These are phyloP conservation scores for Curvularia sp. DNA, from an alignment of 2,329 filamentous ascomycete species.

Conservation along the genomic window DNA sequence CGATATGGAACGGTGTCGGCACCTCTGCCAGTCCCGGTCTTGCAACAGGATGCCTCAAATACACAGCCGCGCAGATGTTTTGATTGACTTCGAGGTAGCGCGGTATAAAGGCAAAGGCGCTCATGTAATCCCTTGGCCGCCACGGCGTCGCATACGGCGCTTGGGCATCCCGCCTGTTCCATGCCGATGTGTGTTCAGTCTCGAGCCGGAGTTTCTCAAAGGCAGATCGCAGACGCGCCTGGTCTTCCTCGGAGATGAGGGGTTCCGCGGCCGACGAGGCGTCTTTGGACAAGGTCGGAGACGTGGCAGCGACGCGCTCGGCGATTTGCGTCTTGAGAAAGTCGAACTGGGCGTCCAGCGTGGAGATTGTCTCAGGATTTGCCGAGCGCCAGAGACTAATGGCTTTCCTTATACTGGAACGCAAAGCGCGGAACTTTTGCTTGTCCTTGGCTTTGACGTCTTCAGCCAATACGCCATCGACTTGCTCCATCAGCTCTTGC, in stretches of 20 bases:
- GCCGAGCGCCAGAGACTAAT: conserved; percentile 61
- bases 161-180: conserved; percentile 49
- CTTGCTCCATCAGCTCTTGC: conserved; percentile 54
- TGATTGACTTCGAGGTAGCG: conserved; percentile 97
- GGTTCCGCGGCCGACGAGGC: conserved; percentile 21
- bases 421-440: conserved; percentile 76
- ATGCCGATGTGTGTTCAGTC: conserved; percentile 73
- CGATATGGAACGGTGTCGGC: conserved; percentile 78
- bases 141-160: conserved; percentile 91
- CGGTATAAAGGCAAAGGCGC: conserved; percentile 92
- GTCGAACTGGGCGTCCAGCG: conserved; percentile 55
- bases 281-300: conserved; percentile 5
- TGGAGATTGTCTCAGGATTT: conserved; percentile 56
- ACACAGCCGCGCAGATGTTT: conserved; percentile 93
- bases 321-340: conserved; percentile 49
- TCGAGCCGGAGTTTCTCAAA: conserved; percentile 73
- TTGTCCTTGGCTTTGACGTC: conserved; percentile 74
- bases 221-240: conserved; percentile 62
- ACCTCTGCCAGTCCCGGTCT: conserved; percentile 75
- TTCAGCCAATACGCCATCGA: conserved; percentile 66
- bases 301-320: conserved; percentile 14
- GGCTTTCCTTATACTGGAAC: conserved; percentile 68
- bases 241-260: conserved; percentile 61
- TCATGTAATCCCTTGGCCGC: conserved; percentile 85
- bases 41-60: conserved; percentile 91